Evolutionary conservation across 78 protist species (phyloP), one percentile per base, ranked within the genome.

Genomic region (Cavenderia fasciculata): DNA sequence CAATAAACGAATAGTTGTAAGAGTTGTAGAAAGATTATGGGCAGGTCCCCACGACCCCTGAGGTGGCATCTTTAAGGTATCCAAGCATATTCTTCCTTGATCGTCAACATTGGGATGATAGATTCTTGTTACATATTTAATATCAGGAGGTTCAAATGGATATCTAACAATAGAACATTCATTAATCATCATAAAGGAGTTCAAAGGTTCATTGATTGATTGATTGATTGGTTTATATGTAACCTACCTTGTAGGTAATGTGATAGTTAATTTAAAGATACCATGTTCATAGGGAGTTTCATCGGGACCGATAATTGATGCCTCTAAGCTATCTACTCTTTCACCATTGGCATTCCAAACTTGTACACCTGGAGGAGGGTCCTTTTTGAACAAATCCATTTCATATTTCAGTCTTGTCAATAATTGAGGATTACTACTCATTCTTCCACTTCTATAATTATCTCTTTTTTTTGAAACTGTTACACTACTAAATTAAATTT

Each of bases 41-140:
- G 94, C 56, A 1, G 96, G 95, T 71, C n/a, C 78, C 97, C 97
- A 95, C 44, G 41, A 49, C 0, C 93, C 97, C 18, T 59, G 66
- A 1, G 89, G 87, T 0, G 95, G 86, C 95, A 76, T 74, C 34
- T 86, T 86, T 27, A 97, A 91, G 14, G 66, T 87, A 74, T 95
- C 97, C 21, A 96, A 85, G 38, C 97, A 96, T 27, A 97, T 96
- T 16, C 96, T 52, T 2, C 98, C 98, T 23, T 87, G 86, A 4
- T 49, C 18, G 74, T 97, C 98, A 34, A 97, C 94, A 86, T 97
- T 97, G 16, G 98, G 98, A 77, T 97, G 98, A 43, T 94, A 96
- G 41, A 97, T 78, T 10, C 96, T 96, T 19, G 98, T 97, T 29
- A 52, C 27, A 52, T 96, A 97, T 18, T 59, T 61, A 10, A 96